Conservation (phyloP, 2,329 filamentous ascomycete genomes). For the Diplodia corticola region DNA sequence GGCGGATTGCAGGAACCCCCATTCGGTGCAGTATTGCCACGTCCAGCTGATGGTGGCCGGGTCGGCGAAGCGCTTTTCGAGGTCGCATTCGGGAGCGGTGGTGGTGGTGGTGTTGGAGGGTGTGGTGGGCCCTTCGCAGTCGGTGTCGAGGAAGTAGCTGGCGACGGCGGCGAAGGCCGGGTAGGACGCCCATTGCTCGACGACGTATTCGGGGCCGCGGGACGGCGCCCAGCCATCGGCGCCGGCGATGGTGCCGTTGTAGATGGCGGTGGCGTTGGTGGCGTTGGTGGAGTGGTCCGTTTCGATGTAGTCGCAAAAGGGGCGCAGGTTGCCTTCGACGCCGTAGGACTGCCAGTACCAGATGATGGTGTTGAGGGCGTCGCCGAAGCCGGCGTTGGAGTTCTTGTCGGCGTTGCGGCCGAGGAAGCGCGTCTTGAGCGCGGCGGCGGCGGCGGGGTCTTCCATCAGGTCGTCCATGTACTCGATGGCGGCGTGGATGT, state of each 20-base stretch:
- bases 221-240: slow-evolving; percentile 44
- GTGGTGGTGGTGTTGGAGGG: slow-evolving; percentile 25
- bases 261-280: too few species aligned
- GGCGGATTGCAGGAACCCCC: slow-evolving; percentile 52
- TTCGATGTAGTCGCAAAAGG: slow-evolving; percentile 51
- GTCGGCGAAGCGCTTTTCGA: slow-evolving; percentile 3
- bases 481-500: slow-evolving; percentile 50
- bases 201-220: slow-evolving; percentile 44
- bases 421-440: slow-evolving; percentile 52
- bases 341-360: slow-evolving; percentile 49
- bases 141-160: neutral
- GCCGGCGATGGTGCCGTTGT: slow-evolving; percentile 33
- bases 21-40: slow-evolving; percentile 57
- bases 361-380: slow-evolving; percentile 44
- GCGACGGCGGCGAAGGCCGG: slow-evolving; percentile 29
- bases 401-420: slow-evolving; percentile 49
- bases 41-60: slow-evolving; percentile 45
- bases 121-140: slow-evolving; percentile 27
- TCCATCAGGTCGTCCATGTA: slow-evolving; percentile 52
- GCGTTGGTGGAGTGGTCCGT: slow-evolving; percentile 42
- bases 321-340: slow-evolving; percentile 42
- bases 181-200: slow-evolving; percentile 43
- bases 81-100: slow-evolving; percentile 5
- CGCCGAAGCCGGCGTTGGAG: slow-evolving; percentile 50
- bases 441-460: neutral